Base-by-base conservation (phyloP, 1,139 yeast genomes). In the Candida albicans region DNA sequence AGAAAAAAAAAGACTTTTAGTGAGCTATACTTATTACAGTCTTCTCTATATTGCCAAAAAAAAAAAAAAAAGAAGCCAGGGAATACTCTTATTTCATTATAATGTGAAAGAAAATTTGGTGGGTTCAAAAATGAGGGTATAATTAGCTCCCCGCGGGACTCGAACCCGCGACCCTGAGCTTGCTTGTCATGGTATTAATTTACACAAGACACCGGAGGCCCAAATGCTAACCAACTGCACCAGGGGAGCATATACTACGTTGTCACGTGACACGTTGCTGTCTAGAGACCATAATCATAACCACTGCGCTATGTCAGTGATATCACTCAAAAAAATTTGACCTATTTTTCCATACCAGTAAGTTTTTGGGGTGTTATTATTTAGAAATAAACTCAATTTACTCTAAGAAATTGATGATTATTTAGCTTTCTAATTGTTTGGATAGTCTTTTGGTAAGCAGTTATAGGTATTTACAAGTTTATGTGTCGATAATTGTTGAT, bases 151-250 rank as follows among this genome's bases (percentile, higher is more conserved):
- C 62, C 76, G 77, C 78, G 75, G 78, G 79, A 73, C 76, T 73
- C 77, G 79, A 73, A 73, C 79, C 76, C 79, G 78, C 78, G 71
- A 73, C 71, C 78, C 67, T 24, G 12, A 13, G 34, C 39, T 28
- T 27, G 18, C 25, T 36, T 24, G 29, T 10, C 9, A 9, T 14
- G n/a, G 22, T 9, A 4, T 29, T 29, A 5, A 22, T 7, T 8
- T 18, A 6, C 12, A 33, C 35, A 67, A 66, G 66, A 66, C 77
- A 64, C 77, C 79, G 79, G 79, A 73, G 66, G 70, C 67, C 65
- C 66, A 68, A 70, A 73, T 78, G 77, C 70, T 73, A 73, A 72
- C 79, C 78, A 70, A 70, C 72, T 73, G 72, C 77, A 78, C 79
- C 78, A 73, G 77, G 62, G 65, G 76, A 75, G 76, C 78, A 9